phyloP scores from a whole-genome alignment of 2,329 filamentous ascomycete species.

The Scedosporium minutisporum region DNA sequence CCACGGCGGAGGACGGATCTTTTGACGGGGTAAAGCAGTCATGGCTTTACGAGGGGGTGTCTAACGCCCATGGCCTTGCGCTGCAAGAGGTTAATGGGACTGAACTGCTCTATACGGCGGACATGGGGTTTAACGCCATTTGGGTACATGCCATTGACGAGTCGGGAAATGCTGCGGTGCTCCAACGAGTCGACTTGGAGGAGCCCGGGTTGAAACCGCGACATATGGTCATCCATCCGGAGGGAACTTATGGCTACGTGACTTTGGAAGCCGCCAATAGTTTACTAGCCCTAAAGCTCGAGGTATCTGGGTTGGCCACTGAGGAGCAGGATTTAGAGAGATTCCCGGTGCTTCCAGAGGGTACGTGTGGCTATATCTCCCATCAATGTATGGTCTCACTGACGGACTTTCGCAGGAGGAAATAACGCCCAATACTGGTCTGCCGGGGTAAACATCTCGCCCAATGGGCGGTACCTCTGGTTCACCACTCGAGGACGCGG shows the following conservation, averaged over 20 bases:
- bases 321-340: background rate
- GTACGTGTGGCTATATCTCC: background rate
- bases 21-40: background rate
- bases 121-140: background rate
- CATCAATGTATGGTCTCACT: background rate
- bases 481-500: background rate
- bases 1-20: background rate
- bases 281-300: background rate
- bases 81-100: background rate
- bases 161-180: background rate
- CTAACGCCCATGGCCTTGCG: background rate
- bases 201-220: background rate
- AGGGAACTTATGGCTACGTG: background rate
- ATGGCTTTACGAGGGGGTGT: background rate
- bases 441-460: background rate
- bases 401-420: background rate
- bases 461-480: background rate
- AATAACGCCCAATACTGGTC: conserved; percentile 1
- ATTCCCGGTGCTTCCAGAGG: background rate
- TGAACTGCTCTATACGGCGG: background rate
- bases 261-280: background rate
- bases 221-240: background rate
- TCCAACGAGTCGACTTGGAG: background rate
- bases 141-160: conserved; percentile 1
- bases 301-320: background rate